Evolutionary conservation across 345 rosid genomes (phyloP).

Genomic region (Rhodamnia argentea): DNA sequence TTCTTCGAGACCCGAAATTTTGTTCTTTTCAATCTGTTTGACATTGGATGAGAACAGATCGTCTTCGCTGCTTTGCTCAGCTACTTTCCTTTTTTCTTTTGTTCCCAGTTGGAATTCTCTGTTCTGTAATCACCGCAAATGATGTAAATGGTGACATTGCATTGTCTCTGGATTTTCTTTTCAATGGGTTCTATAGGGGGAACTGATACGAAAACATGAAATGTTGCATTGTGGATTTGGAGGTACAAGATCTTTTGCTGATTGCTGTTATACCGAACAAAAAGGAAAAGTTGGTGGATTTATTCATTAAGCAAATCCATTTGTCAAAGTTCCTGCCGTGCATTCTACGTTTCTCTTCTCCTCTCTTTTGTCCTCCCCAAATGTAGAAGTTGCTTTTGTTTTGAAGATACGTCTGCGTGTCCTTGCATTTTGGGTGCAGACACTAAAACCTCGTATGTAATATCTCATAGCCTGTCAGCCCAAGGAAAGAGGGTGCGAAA

Average conservation of each 20-base stretch:
- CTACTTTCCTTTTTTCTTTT: too few relatives aligned
- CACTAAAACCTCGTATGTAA: background rate
- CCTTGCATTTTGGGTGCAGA: background rate
- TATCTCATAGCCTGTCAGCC: background rate
- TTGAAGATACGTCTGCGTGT: background rate
- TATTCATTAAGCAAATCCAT: background rate
- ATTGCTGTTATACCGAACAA: background rate
- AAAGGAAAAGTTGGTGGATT: background rate
- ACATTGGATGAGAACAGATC: background rate
- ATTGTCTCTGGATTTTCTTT: background rate
- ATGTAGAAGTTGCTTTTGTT: background rate
- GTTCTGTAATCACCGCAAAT: too few relatives aligned
- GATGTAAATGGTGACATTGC: background rate
- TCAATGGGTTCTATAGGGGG: background rate
- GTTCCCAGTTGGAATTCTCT: too few relatives aligned
- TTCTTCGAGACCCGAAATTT: background rate
- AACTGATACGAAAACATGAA: background rate
- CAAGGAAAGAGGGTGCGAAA: background rate
- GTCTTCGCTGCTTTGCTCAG: too few relatives aligned
- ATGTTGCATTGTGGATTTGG: background rate
- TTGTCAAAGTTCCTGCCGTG: background rate
- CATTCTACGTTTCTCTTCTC: background rate
- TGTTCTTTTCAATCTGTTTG: background rate
- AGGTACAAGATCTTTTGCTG: background rate
- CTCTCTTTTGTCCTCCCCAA: background rate